Conservation (phyloP, 2,329 filamentous ascomycete genomes). For the Esteya vermicola region DNA sequence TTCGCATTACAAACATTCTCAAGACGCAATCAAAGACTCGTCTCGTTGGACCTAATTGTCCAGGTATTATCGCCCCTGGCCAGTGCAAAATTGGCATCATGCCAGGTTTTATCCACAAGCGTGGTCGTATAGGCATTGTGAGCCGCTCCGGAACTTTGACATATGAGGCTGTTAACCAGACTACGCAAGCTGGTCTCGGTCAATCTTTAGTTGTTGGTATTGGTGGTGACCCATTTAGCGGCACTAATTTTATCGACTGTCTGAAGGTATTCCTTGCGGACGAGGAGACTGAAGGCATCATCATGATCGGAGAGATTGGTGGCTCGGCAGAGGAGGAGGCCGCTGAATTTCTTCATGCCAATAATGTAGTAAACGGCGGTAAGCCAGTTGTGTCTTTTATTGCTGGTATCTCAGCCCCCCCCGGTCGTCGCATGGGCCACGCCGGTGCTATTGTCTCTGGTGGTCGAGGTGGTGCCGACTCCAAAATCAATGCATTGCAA, state of each 20-base stretch:
- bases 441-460: conserved; percentile 95
- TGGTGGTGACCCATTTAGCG: conserved; percentile 95
- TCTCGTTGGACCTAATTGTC: conserved; percentile 94
- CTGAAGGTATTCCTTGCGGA: conserved; percentile 93
- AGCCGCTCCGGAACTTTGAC: conserved; percentile 95
- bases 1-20: conserved; percentile 93
- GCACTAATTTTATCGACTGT: conserved; percentile 99
- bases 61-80: conserved; percentile 84
- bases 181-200: conserved; percentile 87
- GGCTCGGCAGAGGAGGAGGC: conserved; percentile 96
- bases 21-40: conserved; percentile 97
- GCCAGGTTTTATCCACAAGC: conserved; percentile 99
- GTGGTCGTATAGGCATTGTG: conserved; percentile 95
- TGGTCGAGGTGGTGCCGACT: conserved; percentile 94
- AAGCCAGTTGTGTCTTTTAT: conserved; percentile 99
- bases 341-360: conserved; percentile 82
- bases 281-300: conserved; percentile 94
- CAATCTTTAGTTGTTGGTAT: conserved; percentile 98
- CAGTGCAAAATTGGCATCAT: conserved; percentile 99
- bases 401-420: conserved; percentile 92
- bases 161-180: conserved; percentile 99
- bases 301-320: conserved; percentile 99
- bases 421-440: conserved; percentile 95
- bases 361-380: conserved; percentile 71
- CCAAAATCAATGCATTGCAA: conserved; percentile 93